A percentile compares a stretch with the other conserved stretches of the same genome.
These are phyloP conservation scores for Metschnikowia koreensis DNA, from an alignment of 805 yeast species.

Conservation along the genomic window DNA sequence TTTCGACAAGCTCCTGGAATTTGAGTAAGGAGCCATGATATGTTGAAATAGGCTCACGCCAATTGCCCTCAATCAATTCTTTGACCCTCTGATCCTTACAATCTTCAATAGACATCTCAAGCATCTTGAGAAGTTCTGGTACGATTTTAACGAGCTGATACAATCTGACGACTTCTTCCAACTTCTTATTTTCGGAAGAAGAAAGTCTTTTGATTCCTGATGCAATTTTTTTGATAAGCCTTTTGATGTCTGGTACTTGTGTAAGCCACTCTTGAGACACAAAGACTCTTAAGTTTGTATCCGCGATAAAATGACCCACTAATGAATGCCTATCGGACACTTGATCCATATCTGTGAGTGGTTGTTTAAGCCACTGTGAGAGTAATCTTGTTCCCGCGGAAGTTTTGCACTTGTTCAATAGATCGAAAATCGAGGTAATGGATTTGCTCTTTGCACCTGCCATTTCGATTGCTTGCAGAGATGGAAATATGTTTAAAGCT, in stretches of 20 bases:
- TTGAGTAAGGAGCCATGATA: constrained; percentile 55
- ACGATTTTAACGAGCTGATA: constrained; percentile 74
- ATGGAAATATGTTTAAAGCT: constrained; percentile 83
- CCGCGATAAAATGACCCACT: constrained; percentile 72
- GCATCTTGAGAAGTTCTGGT: constrained; percentile 62
- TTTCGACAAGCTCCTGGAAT: constrained; percentile 82
- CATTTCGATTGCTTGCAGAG: constrained; percentile 13
- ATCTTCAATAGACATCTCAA: constrained; percentile 45
- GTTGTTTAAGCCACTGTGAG: constrained; percentile 96
- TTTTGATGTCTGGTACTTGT: constrained; percentile 78
- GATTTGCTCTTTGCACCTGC: constrained; percentile 23
- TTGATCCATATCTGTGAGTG: constrained; percentile 61
- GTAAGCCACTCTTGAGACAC: constrained; percentile 66
- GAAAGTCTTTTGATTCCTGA: constrained; percentile 28
- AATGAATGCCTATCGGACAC: constrained; percentile 69
- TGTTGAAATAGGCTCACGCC: constrained; percentile 57
- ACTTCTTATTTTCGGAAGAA: constrained; percentile 49
- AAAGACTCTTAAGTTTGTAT: constrained; percentile 61
- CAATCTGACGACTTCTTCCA: constrained; percentile 87
- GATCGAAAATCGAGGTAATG: constrained; percentile 65
- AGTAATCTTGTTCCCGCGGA: constrained; percentile 84
- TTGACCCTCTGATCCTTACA: constrained; percentile 25
- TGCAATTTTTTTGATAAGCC: constrained; percentile 65
- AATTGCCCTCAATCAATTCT: constrained; percentile 45
- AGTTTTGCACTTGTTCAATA: constrained; percentile 85